phyloP scores from a whole-genome alignment of 2,329 filamentous ascomycete genomes.

The Botrytis cinerea region DNA sequence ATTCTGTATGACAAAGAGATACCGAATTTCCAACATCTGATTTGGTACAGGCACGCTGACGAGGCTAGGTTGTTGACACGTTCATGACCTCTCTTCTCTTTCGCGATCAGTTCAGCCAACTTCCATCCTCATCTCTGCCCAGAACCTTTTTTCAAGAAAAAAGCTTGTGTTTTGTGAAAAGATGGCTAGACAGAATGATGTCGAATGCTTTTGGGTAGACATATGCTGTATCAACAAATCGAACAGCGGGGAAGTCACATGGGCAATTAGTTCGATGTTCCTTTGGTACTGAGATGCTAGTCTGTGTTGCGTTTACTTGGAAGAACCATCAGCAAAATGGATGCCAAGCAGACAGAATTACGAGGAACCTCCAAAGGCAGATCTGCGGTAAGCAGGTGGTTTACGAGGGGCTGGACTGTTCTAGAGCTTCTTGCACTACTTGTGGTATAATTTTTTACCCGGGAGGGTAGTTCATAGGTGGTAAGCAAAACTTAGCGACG shows the following conservation, averaged over 20 bases:
- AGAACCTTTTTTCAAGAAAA: no score
- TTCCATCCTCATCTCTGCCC: no score
- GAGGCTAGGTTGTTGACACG: background rate
- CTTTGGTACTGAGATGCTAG: slow-evolving; percentile 32
- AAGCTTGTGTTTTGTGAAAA: slow-evolving; percentile 29
- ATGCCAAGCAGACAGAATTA: background rate
- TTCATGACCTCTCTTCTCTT: background rate
- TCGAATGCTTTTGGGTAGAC: slow-evolving; percentile 28
- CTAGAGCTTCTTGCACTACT: slow-evolving; percentile 16
- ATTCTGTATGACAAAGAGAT: background rate
- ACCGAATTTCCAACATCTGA: background rate
- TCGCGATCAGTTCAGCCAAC: background rate
- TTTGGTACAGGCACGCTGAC: background rate
- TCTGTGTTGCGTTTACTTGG: slow-evolving; percentile 33
- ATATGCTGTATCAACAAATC: slow-evolving; percentile 31
- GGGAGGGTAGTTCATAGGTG: background rate
- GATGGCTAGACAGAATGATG: slow-evolving; percentile 25
- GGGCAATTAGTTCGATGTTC: slow-evolving; percentile 36
- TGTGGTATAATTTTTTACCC: background rate
- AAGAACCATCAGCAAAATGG: slow-evolving; percentile 22
- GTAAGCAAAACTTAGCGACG: background rate
- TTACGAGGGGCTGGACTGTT: slow-evolving; percentile 33
- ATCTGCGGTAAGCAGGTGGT: slow-evolving; percentile 28
- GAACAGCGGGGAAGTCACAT: slow-evolving; percentile 16
- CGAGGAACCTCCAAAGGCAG: slow-evolving; percentile 21